Conservation (phyloP, 2,329 filamentous ascomycete species). For the Apiospora saccharicola region DNA sequence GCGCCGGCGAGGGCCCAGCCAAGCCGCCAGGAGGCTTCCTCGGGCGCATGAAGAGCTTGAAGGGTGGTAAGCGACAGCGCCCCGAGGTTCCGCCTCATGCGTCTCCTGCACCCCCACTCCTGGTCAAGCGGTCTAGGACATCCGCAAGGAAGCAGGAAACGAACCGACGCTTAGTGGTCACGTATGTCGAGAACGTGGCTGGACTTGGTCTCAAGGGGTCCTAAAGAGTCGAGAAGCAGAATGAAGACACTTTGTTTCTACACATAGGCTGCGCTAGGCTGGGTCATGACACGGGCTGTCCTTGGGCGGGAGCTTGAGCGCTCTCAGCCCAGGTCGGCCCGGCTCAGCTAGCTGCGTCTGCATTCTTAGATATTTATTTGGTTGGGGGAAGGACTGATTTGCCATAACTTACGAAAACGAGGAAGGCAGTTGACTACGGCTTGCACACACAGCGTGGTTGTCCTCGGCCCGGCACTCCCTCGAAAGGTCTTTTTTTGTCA, state of each 20-base stretch:
- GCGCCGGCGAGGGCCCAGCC: constrained; percentile 50
- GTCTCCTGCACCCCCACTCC: constrained; percentile 13
- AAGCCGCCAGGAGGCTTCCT: constrained; percentile 66
- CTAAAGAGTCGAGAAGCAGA: constrained; percentile 20
- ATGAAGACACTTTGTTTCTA: constrained; percentile 20
- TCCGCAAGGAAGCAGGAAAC: neutral
- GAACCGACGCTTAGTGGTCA: neutral
- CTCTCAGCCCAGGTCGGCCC: neutral
- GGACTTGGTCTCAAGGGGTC: constrained; percentile 24
- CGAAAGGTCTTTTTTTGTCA: constrained; percentile 12
- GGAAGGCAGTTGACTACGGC: constrained; percentile 4
- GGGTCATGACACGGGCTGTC: neutral
- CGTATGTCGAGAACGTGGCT: constrained; percentile 11
- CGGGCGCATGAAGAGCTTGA: constrained; percentile 82
- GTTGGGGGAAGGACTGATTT: neutral
- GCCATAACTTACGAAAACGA: constrained; percentile 18
- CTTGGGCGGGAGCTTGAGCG: neutral
- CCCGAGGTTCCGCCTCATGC: constrained; percentile 34
- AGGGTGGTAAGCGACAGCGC: constrained; percentile 67
- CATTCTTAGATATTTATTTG: constrained; percentile 21
- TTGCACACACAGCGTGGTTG: neutral
- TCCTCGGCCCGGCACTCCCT: neutral
- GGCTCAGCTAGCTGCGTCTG: constrained; percentile 7
- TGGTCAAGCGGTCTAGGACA: constrained; percentile 23
- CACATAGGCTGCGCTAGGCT: constrained; percentile 9